These are phyloP conservation scores for Populus pruinosa DNA, from an alignment of 345 rosid genomes.

Conservation along the genomic window DNA sequence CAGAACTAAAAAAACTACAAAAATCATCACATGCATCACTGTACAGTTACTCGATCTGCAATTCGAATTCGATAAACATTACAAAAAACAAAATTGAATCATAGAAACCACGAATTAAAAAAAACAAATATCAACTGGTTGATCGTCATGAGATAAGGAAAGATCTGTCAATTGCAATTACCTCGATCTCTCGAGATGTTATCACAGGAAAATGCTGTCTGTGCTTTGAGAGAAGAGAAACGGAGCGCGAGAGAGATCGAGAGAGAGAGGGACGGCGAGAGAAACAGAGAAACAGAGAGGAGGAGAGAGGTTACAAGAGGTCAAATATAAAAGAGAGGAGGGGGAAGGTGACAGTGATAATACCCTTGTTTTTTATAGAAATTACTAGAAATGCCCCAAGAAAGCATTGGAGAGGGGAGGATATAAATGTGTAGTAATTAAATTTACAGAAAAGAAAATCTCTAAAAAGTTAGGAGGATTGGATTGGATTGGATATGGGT, in stretches of 20 bases:
- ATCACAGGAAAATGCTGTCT: not conserved
- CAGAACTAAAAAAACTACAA: not conserved
- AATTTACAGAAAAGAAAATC: not conserved
- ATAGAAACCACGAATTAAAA: not conserved
- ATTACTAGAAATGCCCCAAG: conserved; percentile 2
- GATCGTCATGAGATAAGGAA: not conserved
- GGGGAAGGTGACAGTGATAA: not conserved
- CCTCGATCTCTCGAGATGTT: conserved; percentile 8
- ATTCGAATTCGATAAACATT: not conserved
- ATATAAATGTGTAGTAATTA: not conserved
- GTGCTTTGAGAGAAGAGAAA: not conserved
- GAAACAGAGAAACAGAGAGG: no score
- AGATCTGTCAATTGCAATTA: not conserved
- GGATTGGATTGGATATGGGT: not conserved
- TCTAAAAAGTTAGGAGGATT: no score
- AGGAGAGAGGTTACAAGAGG: no score
- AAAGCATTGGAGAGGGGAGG: not conserved
- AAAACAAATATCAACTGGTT: not conserved
- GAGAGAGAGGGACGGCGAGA: not conserved
- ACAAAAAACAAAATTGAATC: not conserved
- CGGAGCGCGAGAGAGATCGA: not conserved
- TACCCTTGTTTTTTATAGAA: not conserved
- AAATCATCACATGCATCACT: not conserved
- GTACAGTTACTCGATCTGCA: not conserved
- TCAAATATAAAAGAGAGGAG: not conserved